These are phyloP conservation scores for Blastobotrys persicus DNA, from an alignment of 1,139 yeast species.

Conservation along the genomic window DNA sequence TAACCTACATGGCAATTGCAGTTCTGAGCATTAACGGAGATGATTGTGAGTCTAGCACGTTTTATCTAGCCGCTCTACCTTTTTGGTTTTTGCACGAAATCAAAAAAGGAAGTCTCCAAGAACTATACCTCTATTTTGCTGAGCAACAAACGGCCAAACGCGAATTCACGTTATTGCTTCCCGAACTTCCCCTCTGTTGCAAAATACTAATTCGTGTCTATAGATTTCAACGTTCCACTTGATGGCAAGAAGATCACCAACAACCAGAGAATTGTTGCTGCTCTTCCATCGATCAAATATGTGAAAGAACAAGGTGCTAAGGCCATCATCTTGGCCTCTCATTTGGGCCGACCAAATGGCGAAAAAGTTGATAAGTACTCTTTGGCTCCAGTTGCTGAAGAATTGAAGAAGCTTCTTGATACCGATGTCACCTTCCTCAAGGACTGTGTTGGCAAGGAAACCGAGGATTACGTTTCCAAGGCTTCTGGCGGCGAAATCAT, in stretches of 20 bases:
- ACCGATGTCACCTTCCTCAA: conserved; percentile 70
- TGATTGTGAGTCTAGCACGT: no score
- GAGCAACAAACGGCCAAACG: background rate
- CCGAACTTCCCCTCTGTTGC: no score
- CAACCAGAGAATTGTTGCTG: conserved; percentile 98
- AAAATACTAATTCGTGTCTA: no score
- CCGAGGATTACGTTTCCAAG: conserved; percentile 67
- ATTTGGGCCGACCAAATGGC: conserved; percentile 97
- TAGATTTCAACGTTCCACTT: conserved; percentile 90
- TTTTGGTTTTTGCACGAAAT: no score
- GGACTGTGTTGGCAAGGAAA: conserved; percentile 89
- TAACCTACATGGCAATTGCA: no score
- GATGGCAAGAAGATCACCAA: conserved; percentile 95
- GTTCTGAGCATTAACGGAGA: no score
- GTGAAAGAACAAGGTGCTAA: conserved; percentile 87
- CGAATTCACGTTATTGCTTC: no score
- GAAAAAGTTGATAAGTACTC: conserved; percentile 79
- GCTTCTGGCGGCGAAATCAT: conserved; percentile 72
- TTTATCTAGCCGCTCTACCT: no score
- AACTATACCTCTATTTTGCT: no score
- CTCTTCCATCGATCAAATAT: conserved; percentile 92
- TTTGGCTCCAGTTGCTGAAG: conserved; percentile 85
- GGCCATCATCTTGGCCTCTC: conserved; percentile 88
- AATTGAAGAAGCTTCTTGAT: conserved; percentile 70
- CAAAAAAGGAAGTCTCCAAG: no score